A percentile compares a stretch with the other conserved stretches of the same genome.
Conservation (phyloP, 768 basidiomycete species). For the Gyrodon lividus region DNA sequence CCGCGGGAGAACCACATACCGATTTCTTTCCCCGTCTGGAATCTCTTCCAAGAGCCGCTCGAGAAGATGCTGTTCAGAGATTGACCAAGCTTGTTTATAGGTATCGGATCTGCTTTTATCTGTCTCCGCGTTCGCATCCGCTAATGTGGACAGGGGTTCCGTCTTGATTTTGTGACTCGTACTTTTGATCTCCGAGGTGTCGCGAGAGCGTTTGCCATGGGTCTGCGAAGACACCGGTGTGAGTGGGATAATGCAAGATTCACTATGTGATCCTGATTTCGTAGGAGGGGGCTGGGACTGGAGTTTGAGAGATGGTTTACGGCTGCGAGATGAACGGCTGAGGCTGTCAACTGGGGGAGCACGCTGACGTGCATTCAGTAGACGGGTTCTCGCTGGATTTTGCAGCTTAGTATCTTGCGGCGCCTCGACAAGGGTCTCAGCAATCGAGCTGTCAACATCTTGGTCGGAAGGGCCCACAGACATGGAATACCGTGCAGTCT, state of each 20-base stretch:
- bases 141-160: conserved; percentile 12
- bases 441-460: conserved; percentile 13
- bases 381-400: not conserved
- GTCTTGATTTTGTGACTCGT: conserved; percentile 12
- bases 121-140: conserved; percentile 19
- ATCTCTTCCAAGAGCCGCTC: conserved; percentile 74
- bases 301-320: conserved; percentile 33
- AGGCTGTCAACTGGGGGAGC: conserved; percentile 8
- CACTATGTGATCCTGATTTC: conserved; percentile 9
- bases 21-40: conserved; percentile 72
- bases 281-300: conserved; percentile 19
- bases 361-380: not conserved
- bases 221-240: conserved; percentile 14
- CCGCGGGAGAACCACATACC: conserved; percentile 41
- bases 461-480: conserved; percentile 13
- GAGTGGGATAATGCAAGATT: conserved; percentile 5
- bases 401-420: conserved; percentile 1
- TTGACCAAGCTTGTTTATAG: conserved; percentile 81
- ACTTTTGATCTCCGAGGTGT: conserved; percentile 18
- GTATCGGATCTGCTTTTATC: conserved; percentile 48
- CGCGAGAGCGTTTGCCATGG: conserved; percentile 30
- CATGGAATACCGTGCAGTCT: conserved; percentile 26
- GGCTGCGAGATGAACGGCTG: conserved; percentile 21
- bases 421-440: conserved; percentile 1
- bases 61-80: conserved; percentile 72